A percentile compares a stretch with the other conserved stretches of the same genome.
Conservation (phyloP, 2,329 filamentous ascomycete genomes). For the Botrytis byssoidea region DNA sequence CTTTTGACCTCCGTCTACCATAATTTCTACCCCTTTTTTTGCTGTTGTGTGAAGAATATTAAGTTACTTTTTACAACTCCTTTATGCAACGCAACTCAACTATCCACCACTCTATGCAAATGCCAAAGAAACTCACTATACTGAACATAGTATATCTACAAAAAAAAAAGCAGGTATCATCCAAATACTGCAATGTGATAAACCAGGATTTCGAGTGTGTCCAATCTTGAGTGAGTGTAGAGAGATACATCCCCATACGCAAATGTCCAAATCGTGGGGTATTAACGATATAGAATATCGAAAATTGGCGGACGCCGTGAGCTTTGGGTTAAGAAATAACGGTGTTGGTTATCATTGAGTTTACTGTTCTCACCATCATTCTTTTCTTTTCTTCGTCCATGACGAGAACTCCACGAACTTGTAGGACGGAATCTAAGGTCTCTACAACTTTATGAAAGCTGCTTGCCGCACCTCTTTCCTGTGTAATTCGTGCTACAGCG, state of each 20-base stretch:
- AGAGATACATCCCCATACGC: neutral
- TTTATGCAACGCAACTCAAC: neutral
- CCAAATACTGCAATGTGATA: conserved; percentile 19
- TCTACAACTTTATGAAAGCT: conserved; percentile 84
- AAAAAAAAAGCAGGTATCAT: conserved; percentile 21
- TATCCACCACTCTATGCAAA: conserved; percentile 12
- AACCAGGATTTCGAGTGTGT: conserved; percentile 1
- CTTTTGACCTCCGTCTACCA: conserved; percentile 8
- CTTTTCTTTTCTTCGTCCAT: conserved; percentile 63
- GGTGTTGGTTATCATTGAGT: conserved; percentile 20
- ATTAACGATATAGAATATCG: neutral
- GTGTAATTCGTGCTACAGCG: conserved; percentile 80
- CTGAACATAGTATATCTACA: conserved; percentile 22
- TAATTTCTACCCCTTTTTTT: neutral
- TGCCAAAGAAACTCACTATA: conserved; percentile 19
- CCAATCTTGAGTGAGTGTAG: conserved; percentile 4
- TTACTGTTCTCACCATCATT: conserved; percentile 70
- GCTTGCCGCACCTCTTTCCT: conserved; percentile 87
- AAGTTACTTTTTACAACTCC: conserved; percentile 17
- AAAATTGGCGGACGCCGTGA: neutral
- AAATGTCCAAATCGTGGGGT: conserved; percentile 10
- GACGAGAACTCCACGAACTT: conserved; percentile 64
- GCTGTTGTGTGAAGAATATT: conserved; percentile 1
- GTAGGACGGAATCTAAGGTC: conserved; percentile 68
- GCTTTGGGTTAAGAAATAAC: neutral